These are phyloP conservation scores for Fusarium temperatum DNA, from an alignment of 2,329 filamentous ascomycete species.

Conservation along the genomic window DNA sequence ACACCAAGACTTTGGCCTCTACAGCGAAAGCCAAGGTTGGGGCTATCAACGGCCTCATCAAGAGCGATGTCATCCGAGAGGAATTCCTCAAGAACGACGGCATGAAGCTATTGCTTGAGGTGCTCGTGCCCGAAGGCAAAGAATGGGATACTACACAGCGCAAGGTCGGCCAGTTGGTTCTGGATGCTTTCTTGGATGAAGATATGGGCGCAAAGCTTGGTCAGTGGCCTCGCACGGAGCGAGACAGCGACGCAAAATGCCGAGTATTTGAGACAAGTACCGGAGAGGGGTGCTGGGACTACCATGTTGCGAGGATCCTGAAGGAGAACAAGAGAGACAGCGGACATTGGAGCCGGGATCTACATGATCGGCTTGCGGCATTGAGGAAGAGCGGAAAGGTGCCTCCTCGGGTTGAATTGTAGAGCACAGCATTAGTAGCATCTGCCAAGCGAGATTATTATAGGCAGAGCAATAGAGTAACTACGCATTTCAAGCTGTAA, in stretches of 20 bases:
- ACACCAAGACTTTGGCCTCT: slow-evolving; percentile 38
- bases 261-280: slow-evolving; percentile 42
- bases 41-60: slow-evolving; percentile 66
- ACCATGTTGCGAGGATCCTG: slow-evolving; percentile 56
- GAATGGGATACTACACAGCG: slow-evolving; percentile 61
- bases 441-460: not conserved
- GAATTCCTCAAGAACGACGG: slow-evolving; percentile 65
- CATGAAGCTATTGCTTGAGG: slow-evolving; percentile 63
- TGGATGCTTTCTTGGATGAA: slow-evolving; percentile 73
- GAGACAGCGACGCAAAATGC: slow-evolving; percentile 50
- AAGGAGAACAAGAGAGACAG: slow-evolving; percentile 49
- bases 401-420: slow-evolving; percentile 45
- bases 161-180: slow-evolving; percentile 66
- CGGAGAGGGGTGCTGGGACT: slow-evolving; percentile 67
- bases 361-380: slow-evolving; percentile 49
- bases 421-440: slow-evolving; percentile 33
- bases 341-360: slow-evolving; percentile 58
- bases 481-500: not conserved
- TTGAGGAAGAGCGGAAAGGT: slow-evolving; percentile 43
- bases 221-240: slow-evolving; percentile 60
- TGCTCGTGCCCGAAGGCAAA: slow-evolving; percentile 58
- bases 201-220: slow-evolving; percentile 68
- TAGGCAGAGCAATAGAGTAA: not conserved
- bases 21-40: slow-evolving; percentile 54
- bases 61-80: slow-evolving; percentile 59